Conservation (phyloP, 2,329 filamentous ascomycete genomes). For the Lasiodiplodia gonubiensis region DNA sequence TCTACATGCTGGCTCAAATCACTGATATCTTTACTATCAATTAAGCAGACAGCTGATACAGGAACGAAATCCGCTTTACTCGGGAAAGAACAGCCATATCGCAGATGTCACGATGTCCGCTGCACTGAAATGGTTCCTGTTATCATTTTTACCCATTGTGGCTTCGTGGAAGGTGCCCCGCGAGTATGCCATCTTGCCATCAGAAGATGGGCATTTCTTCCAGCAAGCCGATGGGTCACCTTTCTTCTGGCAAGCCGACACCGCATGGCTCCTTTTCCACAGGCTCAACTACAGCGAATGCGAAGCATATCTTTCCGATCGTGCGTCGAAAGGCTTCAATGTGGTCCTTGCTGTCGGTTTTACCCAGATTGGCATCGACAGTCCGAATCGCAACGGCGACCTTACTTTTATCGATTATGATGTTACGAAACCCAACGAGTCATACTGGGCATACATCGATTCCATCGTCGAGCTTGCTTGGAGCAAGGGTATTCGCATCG, state of each 20-base stretch:
- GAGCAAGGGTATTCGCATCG: slow-evolving; percentile 1
- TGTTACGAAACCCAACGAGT: background rate
- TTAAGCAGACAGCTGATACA: too few relatives aligned
- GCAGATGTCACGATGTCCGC: background rate
- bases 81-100: background rate
- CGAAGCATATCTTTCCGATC: background rate
- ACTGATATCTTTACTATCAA: too few relatives aligned
- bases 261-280: slow-evolving; percentile 8
- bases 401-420: background rate
- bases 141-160: background rate
- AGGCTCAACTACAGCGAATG: background rate
- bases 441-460: background rate
- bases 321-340: slow-evolving; percentile 7
- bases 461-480: background rate
- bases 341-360: background rate
- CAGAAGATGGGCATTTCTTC: slow-evolving; percentile 1
- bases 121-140: background rate
- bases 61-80: too few relatives aligned
- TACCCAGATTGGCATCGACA: background rate
- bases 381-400: slow-evolving; percentile 2
- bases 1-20: too few relatives aligned
- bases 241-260: slow-evolving; percentile 11
- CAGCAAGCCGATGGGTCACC: background rate
- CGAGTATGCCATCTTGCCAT: background rate
- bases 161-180: background rate